Conservation (phyloP, 106 monocot species). For the Posidonia australis region DNA sequence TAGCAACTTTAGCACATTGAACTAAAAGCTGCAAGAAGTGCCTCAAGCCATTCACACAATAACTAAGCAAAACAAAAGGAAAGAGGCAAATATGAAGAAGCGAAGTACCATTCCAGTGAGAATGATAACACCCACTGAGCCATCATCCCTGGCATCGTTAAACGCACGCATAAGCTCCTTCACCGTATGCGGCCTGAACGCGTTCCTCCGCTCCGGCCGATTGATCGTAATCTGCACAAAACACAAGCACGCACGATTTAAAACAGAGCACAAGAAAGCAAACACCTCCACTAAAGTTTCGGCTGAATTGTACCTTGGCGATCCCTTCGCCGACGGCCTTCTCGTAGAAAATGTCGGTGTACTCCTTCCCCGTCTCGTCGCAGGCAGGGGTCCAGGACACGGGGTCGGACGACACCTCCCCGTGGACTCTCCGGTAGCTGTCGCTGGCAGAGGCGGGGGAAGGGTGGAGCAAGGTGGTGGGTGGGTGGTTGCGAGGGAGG, state of each 20-base stretch:
- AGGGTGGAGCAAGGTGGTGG: not conserved
- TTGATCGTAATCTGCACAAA: conserved; percentile 73
- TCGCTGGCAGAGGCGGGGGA: conserved; percentile 12
- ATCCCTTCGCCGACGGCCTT: conserved; percentile 83
- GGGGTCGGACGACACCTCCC: conserved; percentile 42
- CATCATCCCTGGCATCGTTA: conserved; percentile 90
- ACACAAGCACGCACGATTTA: not conserved
- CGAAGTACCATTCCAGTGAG: conserved; percentile 65
- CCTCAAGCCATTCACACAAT: not conserved
- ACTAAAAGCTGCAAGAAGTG: too few species aligned
- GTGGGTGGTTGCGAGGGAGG: conserved; percentile 4
- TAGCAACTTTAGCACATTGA: not conserved
- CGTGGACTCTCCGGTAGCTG: conserved; percentile 67
- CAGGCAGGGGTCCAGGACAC: conserved; percentile 33
- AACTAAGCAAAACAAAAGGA: not conserved
- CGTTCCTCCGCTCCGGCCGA: conserved; percentile 83
- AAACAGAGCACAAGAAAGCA: too few species aligned
- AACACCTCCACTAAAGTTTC: too few species aligned
- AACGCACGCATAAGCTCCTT: conserved; percentile 85
- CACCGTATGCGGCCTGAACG: conserved; percentile 72
- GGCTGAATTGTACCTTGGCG: conserved; percentile 47
- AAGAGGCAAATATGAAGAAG: not conserved
- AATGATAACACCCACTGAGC: conserved; percentile 66
- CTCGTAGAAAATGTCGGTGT: conserved; percentile 78
- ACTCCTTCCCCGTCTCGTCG: conserved; percentile 48